phyloP scores from a whole-genome alignment of 108 stramenopile genomes.

The Phaeodactylum tricornutum region DNA sequence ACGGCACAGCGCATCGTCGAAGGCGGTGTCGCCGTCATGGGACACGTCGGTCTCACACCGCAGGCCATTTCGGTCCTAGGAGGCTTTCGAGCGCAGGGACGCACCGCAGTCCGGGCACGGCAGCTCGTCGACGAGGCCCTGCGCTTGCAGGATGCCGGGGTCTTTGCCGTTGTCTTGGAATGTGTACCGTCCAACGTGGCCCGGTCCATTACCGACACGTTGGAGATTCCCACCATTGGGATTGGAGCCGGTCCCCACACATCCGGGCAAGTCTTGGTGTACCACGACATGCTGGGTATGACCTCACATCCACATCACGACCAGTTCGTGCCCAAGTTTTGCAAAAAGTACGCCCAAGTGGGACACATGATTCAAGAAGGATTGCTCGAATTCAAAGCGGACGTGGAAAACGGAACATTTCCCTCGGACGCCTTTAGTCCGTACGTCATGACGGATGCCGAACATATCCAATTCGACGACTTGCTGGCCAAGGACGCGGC shows the following conservation, averaged over 20 bases:
- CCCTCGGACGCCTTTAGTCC: slow-evolving; percentile 88
- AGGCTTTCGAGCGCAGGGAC: slow-evolving; percentile 96
- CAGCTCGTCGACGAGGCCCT: slow-evolving; percentile 88
- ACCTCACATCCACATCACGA: slow-evolving; percentile 94
- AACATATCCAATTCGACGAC: slow-evolving; percentile 47
- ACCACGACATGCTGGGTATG: slow-evolving; percentile 98
- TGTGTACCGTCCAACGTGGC: slow-evolving; percentile 95
- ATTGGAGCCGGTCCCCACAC: slow-evolving; percentile 96
- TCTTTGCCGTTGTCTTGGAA: slow-evolving; percentile 92
- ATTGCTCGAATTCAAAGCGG: slow-evolving; percentile 77
- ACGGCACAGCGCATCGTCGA: slow-evolving; percentile 81
- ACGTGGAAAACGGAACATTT: slow-evolving; percentile 88
- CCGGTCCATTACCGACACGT: slow-evolving; percentile 77
- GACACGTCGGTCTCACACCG: slow-evolving; percentile 95
- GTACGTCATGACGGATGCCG: slow-evolving; percentile 76
- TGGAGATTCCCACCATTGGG: slow-evolving; percentile 97
- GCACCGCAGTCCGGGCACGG: slow-evolving; percentile 83
- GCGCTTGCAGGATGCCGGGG: slow-evolving; percentile 91
- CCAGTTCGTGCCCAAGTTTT: slow-evolving; percentile 94
- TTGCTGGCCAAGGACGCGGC: slow-evolving; percentile 49
- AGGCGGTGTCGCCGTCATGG: slow-evolving; percentile 96
- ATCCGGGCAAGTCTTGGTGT: slow-evolving; percentile 92
- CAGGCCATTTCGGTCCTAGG: slow-evolving; percentile 93
- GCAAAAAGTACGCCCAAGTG: slow-evolving; percentile 90
- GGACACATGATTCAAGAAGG: slow-evolving; percentile 86